Base-by-base conservation (phyloP, 2,329 filamentous ascomycete genomes). In the Coniochaeta sp. region DNA sequence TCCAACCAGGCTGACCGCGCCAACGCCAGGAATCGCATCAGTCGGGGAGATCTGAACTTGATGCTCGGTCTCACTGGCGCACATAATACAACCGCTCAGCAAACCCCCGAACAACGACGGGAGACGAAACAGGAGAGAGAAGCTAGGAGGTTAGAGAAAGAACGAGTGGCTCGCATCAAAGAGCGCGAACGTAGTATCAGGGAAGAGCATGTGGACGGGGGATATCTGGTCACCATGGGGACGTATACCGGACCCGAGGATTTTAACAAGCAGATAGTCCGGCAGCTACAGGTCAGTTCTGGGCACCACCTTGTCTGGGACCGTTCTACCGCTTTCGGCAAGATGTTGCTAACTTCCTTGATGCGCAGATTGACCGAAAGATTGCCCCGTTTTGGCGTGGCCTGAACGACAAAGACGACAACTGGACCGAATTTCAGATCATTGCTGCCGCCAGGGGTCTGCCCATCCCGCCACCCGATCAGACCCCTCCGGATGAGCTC, bases 311-410 rank as follows among this genome's bases (percentile, higher is more conserved):
- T n/a, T n/a, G n/a, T n/a, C n/a, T n/a, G n/a, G n/a, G n/a, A n/a
- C n/a, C n/a, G n/a, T n/a, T n/a, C n/a, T n/a, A n/a, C n/a, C n/a
- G 20, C 47, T 28, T 22, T 14, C 9, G 10, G 4, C 14, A 5
- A 16, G 10, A 6, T 24, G 9, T 42, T 48, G 20, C 59, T 54
- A 53, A 40, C 26, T 51, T 7, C 45, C n/a, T 30, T 35, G 30
- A 33, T 30, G 3, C 55, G 42, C 56, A 97, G 92, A 91, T 99
- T 65, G 94, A 99, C 70, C 82, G 94, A 59, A 85, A 87, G 56
- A 71, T 99, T 55, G 94, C 94, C 38, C 94, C 94, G 0, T 99
- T 99, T 67, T 99, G 92, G 91, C 86, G 87, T 64, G 94, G 94
- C 5, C 74, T 99, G 4, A 86, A 96, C 57, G 91, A 97, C 67